Evolutionary conservation across 805 yeast species (phyloP).

Genomic region (Suhomyces vadensis): DNA sequence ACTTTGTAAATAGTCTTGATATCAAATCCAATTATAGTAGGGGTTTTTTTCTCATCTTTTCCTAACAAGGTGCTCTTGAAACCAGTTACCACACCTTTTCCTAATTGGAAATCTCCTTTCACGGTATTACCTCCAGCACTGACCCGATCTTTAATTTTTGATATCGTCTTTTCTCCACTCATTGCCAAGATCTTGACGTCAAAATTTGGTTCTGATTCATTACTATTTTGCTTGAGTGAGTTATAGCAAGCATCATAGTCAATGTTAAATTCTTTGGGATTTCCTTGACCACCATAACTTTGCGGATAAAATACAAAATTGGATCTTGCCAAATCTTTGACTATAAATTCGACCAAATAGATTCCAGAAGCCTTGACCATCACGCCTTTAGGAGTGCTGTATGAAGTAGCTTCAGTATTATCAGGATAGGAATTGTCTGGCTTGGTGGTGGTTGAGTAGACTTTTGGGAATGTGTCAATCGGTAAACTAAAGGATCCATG

Average conservation of each 20-base stretch:
- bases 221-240: constrained; percentile 27
- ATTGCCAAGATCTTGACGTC: constrained; percentile 54
- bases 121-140: constrained; percentile 10
- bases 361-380: constrained; percentile 54
- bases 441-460: constrained; percentile 32
- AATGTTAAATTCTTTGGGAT: constrained; percentile 52
- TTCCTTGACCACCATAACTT: constrained; percentile 59
- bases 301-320: constrained; percentile 62
- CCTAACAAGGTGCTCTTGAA: constrained; percentile 40
- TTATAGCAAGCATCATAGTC: constrained; percentile 43
- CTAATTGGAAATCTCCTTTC: constrained; percentile 43
- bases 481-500: constrained; percentile 83
- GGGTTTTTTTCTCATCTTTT: constrained; percentile 18
- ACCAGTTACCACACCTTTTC: constrained; percentile 40
- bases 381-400: constrained; percentile 23
- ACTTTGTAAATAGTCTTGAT: constrained; percentile 47
- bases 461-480: constrained; percentile 48
- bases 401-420: constrained; percentile 24
- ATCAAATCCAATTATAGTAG: constrained; percentile 33
- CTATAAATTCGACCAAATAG: constrained; percentile 69
- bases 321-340: constrained; percentile 55
- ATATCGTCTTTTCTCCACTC: constrained; percentile 63
- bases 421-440: constrained; percentile 17
- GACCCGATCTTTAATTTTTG: constrained; percentile 43
- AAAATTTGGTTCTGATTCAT: constrained; percentile 34